Percentiles rank a stretch among this genome's conserved stretches.
Evolutionary conservation across 2,329 filamentous ascomycete genomes (phyloP).

Genomic region (Monosporascus sp.): DNA sequence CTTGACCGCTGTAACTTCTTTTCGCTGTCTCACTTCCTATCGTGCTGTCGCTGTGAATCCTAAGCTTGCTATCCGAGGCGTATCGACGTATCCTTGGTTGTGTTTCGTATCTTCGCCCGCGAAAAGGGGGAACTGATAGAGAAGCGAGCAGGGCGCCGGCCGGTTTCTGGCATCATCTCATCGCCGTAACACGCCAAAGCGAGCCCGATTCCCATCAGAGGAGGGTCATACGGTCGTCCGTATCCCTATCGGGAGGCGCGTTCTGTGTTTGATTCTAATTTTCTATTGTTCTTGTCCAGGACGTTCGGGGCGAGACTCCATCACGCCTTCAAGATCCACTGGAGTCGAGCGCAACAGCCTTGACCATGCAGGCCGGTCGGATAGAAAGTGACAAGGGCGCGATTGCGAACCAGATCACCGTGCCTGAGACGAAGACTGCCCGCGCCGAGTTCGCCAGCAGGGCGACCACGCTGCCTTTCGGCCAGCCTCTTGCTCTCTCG

Average conservation of each 20-base stretch:
- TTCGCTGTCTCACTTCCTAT: not conserved
- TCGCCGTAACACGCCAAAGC: not conserved
- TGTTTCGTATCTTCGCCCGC: too few relatives aligned
- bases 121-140: too few relatives aligned
- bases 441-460: constrained; percentile 32
- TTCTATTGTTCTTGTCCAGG: not conserved
- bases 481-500: constrained; percentile 47
- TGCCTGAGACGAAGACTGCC: constrained; percentile 23
- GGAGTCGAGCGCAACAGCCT: constrained; percentile 5
- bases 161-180: constrained; percentile 4
- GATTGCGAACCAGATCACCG: constrained; percentile 23
- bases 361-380: constrained; percentile 30
- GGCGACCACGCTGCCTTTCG: constrained; percentile 53
- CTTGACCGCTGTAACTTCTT: too few relatives aligned
- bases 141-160: too few relatives aligned
- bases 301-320: constrained; percentile 2
- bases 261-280: not conserved
- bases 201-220: not conserved
- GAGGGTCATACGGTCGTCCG: not conserved
- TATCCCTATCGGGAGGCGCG: not conserved
- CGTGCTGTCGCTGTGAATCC: too few relatives aligned
- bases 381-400: constrained; percentile 30
- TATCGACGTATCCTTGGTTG: too few relatives aligned
- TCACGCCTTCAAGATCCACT: constrained; percentile 7
- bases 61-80: too few relatives aligned